These are phyloP conservation scores for Ascochyta rabiei DNA, from an alignment of 2,329 filamentous ascomycete species.

Conservation along the genomic window DNA sequence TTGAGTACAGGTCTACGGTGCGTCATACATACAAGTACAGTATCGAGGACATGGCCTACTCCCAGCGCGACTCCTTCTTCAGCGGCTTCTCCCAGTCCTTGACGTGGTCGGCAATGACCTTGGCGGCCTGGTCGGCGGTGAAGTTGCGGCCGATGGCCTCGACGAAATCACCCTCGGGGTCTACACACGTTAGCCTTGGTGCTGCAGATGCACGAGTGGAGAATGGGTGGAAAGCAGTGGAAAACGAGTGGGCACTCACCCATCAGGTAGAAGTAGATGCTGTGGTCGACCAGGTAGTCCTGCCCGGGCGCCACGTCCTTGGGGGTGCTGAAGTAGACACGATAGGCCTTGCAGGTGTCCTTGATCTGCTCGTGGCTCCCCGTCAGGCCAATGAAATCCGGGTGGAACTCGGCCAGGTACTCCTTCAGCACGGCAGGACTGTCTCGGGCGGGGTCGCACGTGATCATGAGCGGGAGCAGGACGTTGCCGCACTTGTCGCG, in stretches of 20 bases:
- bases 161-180: slow-evolving; percentile 96
- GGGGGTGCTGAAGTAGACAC: slow-evolving; percentile 97
- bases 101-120: slow-evolving; percentile 85
- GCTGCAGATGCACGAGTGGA: background rate
- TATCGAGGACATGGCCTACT: slow-evolving; percentile 15
- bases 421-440: slow-evolving; percentile 81
- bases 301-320: slow-evolving; percentile 86
- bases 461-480: slow-evolving; percentile 86
- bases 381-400: slow-evolving; percentile 82
- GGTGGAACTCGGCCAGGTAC: slow-evolving; percentile 92
- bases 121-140: slow-evolving; percentile 82
- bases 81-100: slow-evolving; percentile 72
- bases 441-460: slow-evolving; percentile 92
- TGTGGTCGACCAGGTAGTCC: slow-evolving; percentile 98
- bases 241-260: slow-evolving; percentile 55
- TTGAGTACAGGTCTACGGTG: slow-evolving; percentile 6
- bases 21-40: slow-evolving; percentile 17
- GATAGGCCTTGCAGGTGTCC: slow-evolving; percentile 90
- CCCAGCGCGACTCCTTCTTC: slow-evolving; percentile 51
- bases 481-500: slow-evolving; percentile 55
- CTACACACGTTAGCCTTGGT: slow-evolving; percentile 54
- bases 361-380: slow-evolving; percentile 95
- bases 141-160: slow-evolving; percentile 96
- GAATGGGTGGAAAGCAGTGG: too few species aligned
- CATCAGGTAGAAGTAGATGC: slow-evolving; percentile 99